Evolutionary conservation across 2,329 filamentous ascomycete species (phyloP).

Genomic region (Calonectria pseudoturangicola): DNA sequence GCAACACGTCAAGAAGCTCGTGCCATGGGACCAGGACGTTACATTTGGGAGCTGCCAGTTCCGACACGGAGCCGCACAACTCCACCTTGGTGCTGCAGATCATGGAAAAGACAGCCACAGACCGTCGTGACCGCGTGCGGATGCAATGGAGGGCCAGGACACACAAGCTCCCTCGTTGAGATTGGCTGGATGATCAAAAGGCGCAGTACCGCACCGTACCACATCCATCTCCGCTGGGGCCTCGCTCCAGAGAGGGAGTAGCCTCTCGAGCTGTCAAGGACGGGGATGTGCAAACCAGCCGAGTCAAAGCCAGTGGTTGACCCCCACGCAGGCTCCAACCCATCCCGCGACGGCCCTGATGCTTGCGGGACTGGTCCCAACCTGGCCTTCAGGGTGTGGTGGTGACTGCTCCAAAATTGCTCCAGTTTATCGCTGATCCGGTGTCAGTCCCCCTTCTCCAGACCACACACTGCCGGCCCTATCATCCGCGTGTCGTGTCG

Average conservation of each 20-base stretch:
- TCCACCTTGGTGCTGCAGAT: constrained; percentile 38
- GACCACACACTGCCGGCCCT: constrained; percentile 5
- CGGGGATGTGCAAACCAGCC: constrained; percentile 27
- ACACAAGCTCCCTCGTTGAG: constrained; percentile 24
- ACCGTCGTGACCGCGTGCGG: constrained; percentile 21
- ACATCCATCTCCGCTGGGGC: constrained; percentile 2
- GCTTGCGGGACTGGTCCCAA: constrained; percentile 10
- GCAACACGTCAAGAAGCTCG: constrained; percentile 25
- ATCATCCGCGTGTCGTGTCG: constrained; percentile 35
- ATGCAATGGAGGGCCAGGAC: neutral
- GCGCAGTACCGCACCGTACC: neutral
- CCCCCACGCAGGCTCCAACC: constrained; percentile 35
- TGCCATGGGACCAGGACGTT: constrained; percentile 32
- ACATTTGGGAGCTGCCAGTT: constrained; percentile 34
- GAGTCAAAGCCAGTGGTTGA: constrained; percentile 15
- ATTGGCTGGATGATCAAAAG: constrained; percentile 30
- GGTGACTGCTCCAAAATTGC: neutral
- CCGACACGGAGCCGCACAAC: constrained; percentile 40
- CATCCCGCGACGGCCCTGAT: constrained; percentile 35
- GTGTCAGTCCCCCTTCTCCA: constrained; percentile 2
- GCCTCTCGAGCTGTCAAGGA: constrained; percentile 26
- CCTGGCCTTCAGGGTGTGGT: constrained; percentile 9
- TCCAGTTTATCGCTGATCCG: constrained; percentile 10
- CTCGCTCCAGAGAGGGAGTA: neutral
- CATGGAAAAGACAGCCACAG: constrained; percentile 29